A percentile compares a stretch with the other conserved stretches of the same genome.
Evolutionary conservation across 1,284 basidiomycete species (phyloP).

Genomic region (Nidula niveotomentosa): DNA sequence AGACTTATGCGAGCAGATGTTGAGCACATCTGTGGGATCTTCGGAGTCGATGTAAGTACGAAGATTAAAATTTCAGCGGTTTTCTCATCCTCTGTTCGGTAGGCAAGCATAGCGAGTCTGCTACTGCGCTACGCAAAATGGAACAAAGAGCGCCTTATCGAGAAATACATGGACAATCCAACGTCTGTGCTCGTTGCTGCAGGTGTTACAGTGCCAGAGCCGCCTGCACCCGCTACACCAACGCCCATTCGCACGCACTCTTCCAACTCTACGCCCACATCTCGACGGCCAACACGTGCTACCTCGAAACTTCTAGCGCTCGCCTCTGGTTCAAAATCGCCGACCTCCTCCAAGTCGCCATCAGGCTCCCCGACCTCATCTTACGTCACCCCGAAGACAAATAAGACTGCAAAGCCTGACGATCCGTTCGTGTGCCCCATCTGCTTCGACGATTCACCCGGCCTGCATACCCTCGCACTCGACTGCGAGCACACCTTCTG

Average conservation of each 20-base stretch:
- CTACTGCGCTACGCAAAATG: conserved; percentile 87
- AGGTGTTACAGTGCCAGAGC: conserved; percentile 48
- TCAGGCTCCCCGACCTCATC: conserved; percentile 20
- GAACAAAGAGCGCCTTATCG: conserved; percentile 97
- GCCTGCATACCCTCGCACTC: conserved; percentile 62
- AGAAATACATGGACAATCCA: conserved; percentile 92
- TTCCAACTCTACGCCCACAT: conserved; percentile 17
- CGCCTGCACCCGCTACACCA: conserved; percentile 30
- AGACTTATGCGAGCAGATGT: conserved; percentile 76
- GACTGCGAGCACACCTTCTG: conserved; percentile 86
- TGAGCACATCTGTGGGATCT: conserved; percentile 82
- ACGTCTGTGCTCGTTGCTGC: conserved; percentile 69
- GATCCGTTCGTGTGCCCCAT: conserved; percentile 84
- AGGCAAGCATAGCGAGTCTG: conserved; percentile 65
- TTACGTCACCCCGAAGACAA: conserved; percentile 20
- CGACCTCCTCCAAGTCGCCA: conserved; percentile 20
- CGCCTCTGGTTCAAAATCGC: conserved; percentile 27
- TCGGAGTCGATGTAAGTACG: conserved; percentile 79
- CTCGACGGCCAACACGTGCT: conserved; percentile 37
- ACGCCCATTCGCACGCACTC: conserved; percentile 29
- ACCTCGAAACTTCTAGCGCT: conserved; percentile 38
- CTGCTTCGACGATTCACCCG: conserved; percentile 80
- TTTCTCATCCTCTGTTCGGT: conserved; percentile 2
- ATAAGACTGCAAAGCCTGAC: conserved; percentile 28
- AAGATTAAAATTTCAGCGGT: conserved; percentile 10